Conservation (phyloP, 2,329 filamentous ascomycete species). For the Fusarium keratoplasticum region DNA sequence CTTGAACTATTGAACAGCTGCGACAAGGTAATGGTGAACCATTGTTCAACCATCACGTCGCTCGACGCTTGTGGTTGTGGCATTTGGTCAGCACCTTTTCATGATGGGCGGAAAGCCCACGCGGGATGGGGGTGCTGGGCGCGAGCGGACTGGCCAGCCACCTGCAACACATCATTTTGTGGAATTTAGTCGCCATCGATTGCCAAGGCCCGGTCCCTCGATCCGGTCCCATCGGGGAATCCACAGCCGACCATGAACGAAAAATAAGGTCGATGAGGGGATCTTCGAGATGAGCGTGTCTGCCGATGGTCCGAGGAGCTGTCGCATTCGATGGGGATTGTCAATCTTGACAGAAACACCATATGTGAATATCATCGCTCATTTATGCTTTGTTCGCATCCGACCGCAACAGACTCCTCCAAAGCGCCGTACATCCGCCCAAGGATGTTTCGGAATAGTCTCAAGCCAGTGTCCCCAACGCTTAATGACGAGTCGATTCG, state of each 20-base stretch:
- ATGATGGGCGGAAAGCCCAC: constrained; percentile 2
- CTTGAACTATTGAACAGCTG: not conserved
- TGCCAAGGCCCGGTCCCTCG: constrained; percentile 34
- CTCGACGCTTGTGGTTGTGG: not conserved
- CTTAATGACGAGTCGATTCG: not conserved
- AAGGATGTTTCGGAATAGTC: not conserved
- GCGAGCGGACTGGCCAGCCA: constrained; percentile 17
- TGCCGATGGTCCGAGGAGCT: constrained; percentile 29
- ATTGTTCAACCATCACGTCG: not conserved
- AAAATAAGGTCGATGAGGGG: constrained; percentile 20
- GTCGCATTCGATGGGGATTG: not conserved
- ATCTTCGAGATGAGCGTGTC: not conserved
- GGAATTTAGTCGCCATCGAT: constrained; percentile 38
- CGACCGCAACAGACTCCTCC: not conserved
- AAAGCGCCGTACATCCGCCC: not conserved
- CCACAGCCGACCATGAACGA: constrained; percentile 9
- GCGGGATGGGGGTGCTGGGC: not conserved
- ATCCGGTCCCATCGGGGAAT: constrained; percentile 26
- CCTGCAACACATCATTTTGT: constrained; percentile 34
- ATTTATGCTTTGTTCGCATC: not conserved
- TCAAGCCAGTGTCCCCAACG: not conserved
- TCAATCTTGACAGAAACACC: not conserved
- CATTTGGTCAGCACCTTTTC: constrained; percentile 2
- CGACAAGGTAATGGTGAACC: not conserved
- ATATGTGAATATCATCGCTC: not conserved